Conservation (phyloP, 2,329 filamentous ascomycete species). For the Botrytis porri region DNA sequence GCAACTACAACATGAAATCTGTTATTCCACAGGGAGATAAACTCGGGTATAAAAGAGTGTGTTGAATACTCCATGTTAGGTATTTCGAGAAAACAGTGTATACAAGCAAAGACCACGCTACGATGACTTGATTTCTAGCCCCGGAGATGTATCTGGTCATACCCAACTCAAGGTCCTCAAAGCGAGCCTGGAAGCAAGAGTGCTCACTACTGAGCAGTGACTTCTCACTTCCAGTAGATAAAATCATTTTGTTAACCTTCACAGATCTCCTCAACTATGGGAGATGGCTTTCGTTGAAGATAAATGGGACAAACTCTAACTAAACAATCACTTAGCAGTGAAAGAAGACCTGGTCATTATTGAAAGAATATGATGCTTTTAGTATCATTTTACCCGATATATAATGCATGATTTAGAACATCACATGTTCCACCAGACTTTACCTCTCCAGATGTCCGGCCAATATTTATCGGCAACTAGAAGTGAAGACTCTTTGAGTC, state of each 20-base stretch:
- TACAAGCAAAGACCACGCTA: no score
- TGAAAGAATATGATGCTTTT: neutral
- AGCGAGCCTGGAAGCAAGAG: neutral
- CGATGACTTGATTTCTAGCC: neutral
- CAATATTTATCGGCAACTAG: neutral
- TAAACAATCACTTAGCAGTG: fast-evolving
- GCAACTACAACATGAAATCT: neutral
- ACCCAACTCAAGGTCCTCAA: neutral
- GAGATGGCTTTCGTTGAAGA: neutral
- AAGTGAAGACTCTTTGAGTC: neutral
- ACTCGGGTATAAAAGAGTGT: neutral
- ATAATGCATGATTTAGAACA: neutral
- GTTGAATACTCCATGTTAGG: neutral
- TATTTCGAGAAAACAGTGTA: neutral
- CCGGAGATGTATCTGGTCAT: neutral
- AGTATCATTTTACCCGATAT: neutral
- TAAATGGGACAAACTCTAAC: neutral
- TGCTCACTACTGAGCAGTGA: neutral
- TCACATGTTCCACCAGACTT: neutral
- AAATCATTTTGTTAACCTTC: neutral
- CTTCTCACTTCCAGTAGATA: neutral
- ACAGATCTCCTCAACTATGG: neutral
- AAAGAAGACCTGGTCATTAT: neutral
- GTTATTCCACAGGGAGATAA: no score
- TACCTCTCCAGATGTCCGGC: neutral